Evolutionary conservation across 2,329 filamentous ascomycete genomes (phyloP).

Genomic region (Fusarium graminum): DNA sequence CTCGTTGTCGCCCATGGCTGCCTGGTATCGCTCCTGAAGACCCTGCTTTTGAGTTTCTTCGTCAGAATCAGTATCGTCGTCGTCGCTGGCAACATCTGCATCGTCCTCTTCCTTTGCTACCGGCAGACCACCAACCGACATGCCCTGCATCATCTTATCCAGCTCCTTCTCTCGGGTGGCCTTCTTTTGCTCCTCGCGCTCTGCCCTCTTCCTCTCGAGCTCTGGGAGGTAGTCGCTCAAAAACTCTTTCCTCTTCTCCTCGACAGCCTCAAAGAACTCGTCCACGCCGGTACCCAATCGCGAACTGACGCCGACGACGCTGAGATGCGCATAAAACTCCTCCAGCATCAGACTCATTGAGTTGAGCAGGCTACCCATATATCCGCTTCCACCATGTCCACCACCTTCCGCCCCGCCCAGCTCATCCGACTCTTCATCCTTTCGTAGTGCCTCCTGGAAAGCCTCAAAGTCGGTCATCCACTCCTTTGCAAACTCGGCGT

Average conservation of each 20-base stretch:
- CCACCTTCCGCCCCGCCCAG: slow-evolving; percentile 80
- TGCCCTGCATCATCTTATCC: slow-evolving; percentile 94
- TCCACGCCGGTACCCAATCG: slow-evolving; percentile 93
- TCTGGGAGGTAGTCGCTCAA: slow-evolving; percentile 92
- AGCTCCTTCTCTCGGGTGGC: slow-evolving; percentile 82
- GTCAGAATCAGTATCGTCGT: slow-evolving; percentile 68
- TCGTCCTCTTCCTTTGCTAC: slow-evolving; percentile 60
- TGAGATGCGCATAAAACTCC: slow-evolving; percentile 96
- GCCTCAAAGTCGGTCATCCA: slow-evolving; percentile 99
- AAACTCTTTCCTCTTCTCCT: slow-evolving; percentile 90
- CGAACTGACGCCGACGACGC: slow-evolving; percentile 91
- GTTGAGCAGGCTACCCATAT: slow-evolving; percentile 96
- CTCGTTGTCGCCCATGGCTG: slow-evolving; percentile 74
- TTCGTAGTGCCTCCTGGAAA: slow-evolving; percentile 86
- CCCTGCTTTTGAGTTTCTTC: slow-evolving; percentile 74
- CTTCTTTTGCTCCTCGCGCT: slow-evolving; percentile 81
- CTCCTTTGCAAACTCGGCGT: slow-evolving; percentile 90
- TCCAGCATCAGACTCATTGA: slow-evolving; percentile 98
- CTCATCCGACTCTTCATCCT: slow-evolving; percentile 82
- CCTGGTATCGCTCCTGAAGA: slow-evolving; percentile 80
- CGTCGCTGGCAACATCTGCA: slow-evolving; percentile 68
- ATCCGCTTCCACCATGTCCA: slow-evolving; percentile 82
- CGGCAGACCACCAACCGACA: slow-evolving; percentile 65
- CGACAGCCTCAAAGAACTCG: slow-evolving; percentile 92
- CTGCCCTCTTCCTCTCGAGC: slow-evolving; percentile 80